Percentiles rank a stretch among this genome's conserved stretches.
Evolutionary conservation across 108 stramenopile genomes (phyloP).

Genomic region (Cyclotella atomus): DNA sequence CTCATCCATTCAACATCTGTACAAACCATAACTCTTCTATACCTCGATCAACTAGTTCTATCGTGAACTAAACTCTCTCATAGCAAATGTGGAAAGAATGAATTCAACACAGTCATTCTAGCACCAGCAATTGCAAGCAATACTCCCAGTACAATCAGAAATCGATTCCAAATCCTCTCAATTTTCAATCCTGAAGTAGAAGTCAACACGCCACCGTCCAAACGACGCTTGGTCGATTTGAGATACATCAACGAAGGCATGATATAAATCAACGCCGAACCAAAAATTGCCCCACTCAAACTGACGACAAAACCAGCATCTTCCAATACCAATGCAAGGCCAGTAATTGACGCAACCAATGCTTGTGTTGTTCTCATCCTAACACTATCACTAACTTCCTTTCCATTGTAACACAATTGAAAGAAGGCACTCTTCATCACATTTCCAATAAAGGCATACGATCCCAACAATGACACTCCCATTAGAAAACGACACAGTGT

Average conservation of each 20-base stretch:
- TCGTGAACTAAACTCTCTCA: constrained; percentile 6
- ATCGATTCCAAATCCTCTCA: constrained; percentile 60
- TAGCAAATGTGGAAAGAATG: constrained; percentile 67
- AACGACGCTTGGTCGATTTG: constrained; percentile 42
- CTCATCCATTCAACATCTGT: background rate
- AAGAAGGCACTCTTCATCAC: constrained; percentile 54
- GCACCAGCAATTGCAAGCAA: constrained; percentile 59
- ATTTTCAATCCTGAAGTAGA: constrained; percentile 25
- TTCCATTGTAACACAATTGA: constrained; percentile 28
- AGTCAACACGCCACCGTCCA: constrained; percentile 23
- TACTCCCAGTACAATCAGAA: constrained; percentile 62
- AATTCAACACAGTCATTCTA: constrained; percentile 54
- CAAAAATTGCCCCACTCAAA: constrained; percentile 88
- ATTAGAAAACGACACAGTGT: constrained; percentile 83
- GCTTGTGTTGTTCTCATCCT: constrained; percentile 37
- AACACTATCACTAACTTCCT: constrained; percentile 36
- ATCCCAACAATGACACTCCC: constrained; percentile 78
- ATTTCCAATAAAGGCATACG: constrained; percentile 82
- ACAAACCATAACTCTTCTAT: too few species aligned
- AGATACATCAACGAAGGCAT: constrained; percentile 86
- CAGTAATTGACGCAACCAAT: constrained; percentile 62
- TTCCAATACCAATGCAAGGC: constrained; percentile 63
- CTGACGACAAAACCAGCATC: constrained; percentile 93
- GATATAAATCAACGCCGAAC: constrained; percentile 86
- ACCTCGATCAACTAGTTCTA: background rate